phyloP scores from a whole-genome alignment of 139 green algal genomes.

The Closterium sp. region DNA sequence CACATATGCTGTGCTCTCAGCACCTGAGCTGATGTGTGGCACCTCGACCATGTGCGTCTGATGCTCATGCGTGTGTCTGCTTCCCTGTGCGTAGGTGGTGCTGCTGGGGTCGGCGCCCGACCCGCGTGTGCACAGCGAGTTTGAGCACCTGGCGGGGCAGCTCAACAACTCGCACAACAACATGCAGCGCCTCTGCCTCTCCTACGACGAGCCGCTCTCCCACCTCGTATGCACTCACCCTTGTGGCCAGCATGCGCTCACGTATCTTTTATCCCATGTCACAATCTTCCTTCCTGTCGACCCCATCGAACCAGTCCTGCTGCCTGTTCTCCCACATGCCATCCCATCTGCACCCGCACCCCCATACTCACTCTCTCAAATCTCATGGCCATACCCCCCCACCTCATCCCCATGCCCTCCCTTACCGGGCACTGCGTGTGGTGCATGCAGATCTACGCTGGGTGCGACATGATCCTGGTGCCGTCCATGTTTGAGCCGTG shows the following conservation, averaged over 20 bases:
- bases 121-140: slow-evolving; percentile 57
- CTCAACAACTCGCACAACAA: slow-evolving; percentile 33
- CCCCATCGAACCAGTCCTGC: too few relatives aligned
- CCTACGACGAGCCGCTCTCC: slow-evolving; percentile 61
- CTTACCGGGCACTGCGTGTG: neutral
- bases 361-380: too few relatives aligned
- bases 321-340: too few relatives aligned
- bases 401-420: neutral
- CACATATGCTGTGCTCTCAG: too few relatives aligned
- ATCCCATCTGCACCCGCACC: too few relatives aligned
- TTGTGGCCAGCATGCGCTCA: too few relatives aligned
- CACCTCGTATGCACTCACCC: slow-evolving; percentile 51
- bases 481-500: slow-evolving; percentile 63
- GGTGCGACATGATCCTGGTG: slow-evolving; percentile 55
- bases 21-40: too few relatives aligned
- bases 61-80: neutral
- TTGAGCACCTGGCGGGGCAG: slow-evolving; percentile 52
- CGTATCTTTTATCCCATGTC: too few relatives aligned
- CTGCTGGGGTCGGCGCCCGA: slow-evolving; percentile 57
- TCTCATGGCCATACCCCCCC: too few relatives aligned
- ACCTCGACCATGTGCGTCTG: too few relatives aligned
- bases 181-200: slow-evolving; percentile 42
- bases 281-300: too few relatives aligned
- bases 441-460: slow-evolving; percentile 59
- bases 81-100: slow-evolving; percentile 42